A percentile compares a stretch with the other conserved stretches of the same genome.
Conservation (phyloP, 306 rosid genomes). For the Trifolium subterraneum region DNA sequence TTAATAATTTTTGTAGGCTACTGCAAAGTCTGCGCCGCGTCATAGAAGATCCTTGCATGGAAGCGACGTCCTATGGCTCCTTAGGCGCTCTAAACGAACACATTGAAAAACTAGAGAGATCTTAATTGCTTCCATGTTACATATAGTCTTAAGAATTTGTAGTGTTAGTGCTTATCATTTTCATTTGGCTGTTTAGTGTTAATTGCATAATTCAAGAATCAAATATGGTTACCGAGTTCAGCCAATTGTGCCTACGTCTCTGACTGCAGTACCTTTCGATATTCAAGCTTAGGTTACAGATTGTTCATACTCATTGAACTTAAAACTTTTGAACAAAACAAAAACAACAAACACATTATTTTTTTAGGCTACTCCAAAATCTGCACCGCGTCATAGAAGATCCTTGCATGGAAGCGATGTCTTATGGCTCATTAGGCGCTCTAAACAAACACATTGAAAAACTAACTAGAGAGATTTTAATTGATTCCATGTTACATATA, state of each 20-base stretch:
- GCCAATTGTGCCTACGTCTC: too few relatives aligned
- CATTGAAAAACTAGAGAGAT: slow-evolving; percentile 2
- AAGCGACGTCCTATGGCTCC: slow-evolving; percentile 61
- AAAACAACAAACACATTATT: not conserved
- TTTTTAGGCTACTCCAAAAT: slow-evolving; percentile 62
- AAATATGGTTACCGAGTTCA: not conserved
- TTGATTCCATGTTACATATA: not conserved
- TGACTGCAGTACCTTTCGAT: too few relatives aligned
- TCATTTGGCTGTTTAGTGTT: too few relatives aligned
- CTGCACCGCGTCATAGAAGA: slow-evolving; percentile 59
- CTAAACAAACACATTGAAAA: slow-evolving; percentile 49
- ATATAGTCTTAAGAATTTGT: not conserved
- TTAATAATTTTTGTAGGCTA: slow-evolving; percentile 53
- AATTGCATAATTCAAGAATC: too few relatives aligned
- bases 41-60: slow-evolving; percentile 65
- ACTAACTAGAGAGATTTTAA: not conserved
- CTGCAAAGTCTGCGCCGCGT: slow-evolving; percentile 55
- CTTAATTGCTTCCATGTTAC: not conserved
- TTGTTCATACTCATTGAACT: not conserved
- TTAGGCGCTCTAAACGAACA: slow-evolving; percentile 59
- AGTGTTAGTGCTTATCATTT: too few relatives aligned
- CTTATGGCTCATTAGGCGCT: slow-evolving; percentile 60
- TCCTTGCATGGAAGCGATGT: slow-evolving; percentile 65
- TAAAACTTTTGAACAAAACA: not conserved
- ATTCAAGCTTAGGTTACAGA: too few relatives aligned